A percentile compares a stretch with the other conserved stretches of the same genome.
These are phyloP conservation scores for Spathaspora girioi DNA, from an alignment of 805 yeast genomes.

Conservation along the genomic window DNA sequence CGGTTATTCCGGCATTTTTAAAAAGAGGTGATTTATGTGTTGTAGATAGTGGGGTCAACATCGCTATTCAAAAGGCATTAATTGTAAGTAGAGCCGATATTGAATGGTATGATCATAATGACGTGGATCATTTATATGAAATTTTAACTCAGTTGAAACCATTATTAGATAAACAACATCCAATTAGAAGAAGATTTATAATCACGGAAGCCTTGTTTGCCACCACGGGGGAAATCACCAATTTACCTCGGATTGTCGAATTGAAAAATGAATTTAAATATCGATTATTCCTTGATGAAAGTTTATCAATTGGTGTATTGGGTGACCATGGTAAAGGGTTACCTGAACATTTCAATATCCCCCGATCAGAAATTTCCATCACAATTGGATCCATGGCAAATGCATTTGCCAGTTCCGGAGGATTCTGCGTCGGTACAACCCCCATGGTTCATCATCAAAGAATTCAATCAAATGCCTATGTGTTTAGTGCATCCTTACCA, in stretches of 20 bases:
- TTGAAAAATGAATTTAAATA: slow-evolving; percentile 81
- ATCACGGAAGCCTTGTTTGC: slow-evolving; percentile 89
- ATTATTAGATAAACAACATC: slow-evolving; percentile 59
- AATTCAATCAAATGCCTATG: slow-evolving; percentile 83
- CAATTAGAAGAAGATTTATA: slow-evolving; percentile 85
- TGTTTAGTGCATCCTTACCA: slow-evolving; percentile 92
- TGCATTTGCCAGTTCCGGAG: slow-evolving; percentile 84
- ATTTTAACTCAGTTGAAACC: slow-evolving; percentile 60
- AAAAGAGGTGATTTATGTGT: slow-evolving; percentile 93
- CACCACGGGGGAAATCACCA: slow-evolving; percentile 75
- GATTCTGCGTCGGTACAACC: slow-evolving; percentile 82
- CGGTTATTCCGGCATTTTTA: slow-evolving; percentile 88
- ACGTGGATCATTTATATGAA: slow-evolving; percentile 74
- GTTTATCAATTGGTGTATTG: slow-evolving; percentile 79
- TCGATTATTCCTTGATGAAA: slow-evolving; percentile 84
- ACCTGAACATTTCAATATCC: slow-evolving; percentile 66
- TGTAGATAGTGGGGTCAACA: slow-evolving; percentile 73
- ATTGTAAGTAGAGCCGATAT: slow-evolving; percentile 82
- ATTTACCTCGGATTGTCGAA: slow-evolving; percentile 62
- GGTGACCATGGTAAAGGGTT: slow-evolving; percentile 86
- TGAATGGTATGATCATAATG: slow-evolving; percentile 83
- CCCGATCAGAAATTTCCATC: slow-evolving; percentile 73
- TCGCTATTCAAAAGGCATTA: slow-evolving; percentile 85
- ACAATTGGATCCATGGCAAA: slow-evolving; percentile 84
- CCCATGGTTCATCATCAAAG: slow-evolving; percentile 91